Evolutionary conservation across 1,139 yeast species (phyloP), one percentile per base, ranked within the genome.

Genomic region (Debaryomyces fabryi): DNA sequence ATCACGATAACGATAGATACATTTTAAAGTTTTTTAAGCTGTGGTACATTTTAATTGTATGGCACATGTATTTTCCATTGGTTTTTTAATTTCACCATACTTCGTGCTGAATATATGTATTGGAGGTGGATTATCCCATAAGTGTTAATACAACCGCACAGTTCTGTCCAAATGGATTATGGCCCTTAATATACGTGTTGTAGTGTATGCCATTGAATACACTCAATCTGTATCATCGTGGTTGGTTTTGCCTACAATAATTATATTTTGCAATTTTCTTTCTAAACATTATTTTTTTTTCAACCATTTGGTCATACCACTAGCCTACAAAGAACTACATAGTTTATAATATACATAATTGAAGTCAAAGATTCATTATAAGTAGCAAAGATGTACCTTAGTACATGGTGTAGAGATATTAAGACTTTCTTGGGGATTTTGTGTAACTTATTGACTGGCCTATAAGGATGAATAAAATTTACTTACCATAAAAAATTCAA

Each of bases 381-480:
- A 6, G 8, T 6, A 8, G 20, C 16, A 16, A 15, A 15, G 12
- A 8, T 35, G 25, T 35, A 21, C 16, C 12, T 12, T 18, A 6
- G 15, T 20, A 10, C 6, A 35, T 20, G 10, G 39, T 35, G 39
- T 35, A 20, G 15, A 21, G 21, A 35, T 12, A 15, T 35, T 24
- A 35, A 37, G 40, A 23, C 24, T 27, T 37, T 15, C n/a, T 8
- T 20, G 12, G 16, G 9, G 43, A 15, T 30, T 40, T 40, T 40
- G 43, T 40, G 43, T 40, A 30, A 40, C 29, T 29, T 30, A 16
- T 12, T 20, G 16, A 37, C 32, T 30, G 43, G 32, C 43, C 43
- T 40, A 40, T 40, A 30, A 40, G 43, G 43, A 30, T 40, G 29
- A 40, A 40, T 30, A 40, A 40, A 40, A 27, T 27, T 40, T 25